phyloP scores from a whole-genome alignment of 2,329 filamentous ascomycete genomes.

The Diaporthe capsici region DNA sequence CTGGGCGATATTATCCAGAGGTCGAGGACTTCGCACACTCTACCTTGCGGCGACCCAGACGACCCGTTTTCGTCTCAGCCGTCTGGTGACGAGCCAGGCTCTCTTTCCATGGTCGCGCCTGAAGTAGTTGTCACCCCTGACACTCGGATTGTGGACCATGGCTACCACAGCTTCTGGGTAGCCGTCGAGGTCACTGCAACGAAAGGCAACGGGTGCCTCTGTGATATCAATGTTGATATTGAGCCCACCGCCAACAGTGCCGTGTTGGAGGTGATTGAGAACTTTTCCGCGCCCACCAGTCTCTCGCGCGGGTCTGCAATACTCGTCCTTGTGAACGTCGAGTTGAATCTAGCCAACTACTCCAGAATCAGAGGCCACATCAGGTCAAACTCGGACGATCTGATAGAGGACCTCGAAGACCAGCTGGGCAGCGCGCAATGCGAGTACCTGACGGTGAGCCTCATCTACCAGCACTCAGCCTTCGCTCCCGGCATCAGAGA shows the following conservation, averaged over 20 bases:
- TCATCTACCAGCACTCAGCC: conserved; percentile 70
- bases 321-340: conserved; percentile 64
- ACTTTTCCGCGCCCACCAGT: conserved; percentile 59
- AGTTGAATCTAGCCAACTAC: conserved; percentile 48
- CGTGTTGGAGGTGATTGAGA: conserved; percentile 62
- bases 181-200: conserved; percentile 37
- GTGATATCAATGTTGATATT: conserved; percentile 33
- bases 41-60: not conserved
- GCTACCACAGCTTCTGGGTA: conserved; percentile 40
- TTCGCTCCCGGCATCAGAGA: conserved; percentile 55
- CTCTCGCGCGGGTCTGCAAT: conserved; percentile 60
- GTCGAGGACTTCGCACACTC: conserved; percentile 14
- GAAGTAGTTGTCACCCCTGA: conserved; percentile 38
- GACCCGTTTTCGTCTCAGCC: conserved; percentile 22
- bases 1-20: conserved; percentile 36
- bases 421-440: conserved; percentile 65
- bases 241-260: conserved; percentile 42
- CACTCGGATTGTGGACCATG: conserved; percentile 25
- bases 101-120: conserved; percentile 16
- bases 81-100: not conserved
- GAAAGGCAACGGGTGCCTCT: conserved; percentile 37
- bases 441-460: conserved; percentile 65
- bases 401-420: conserved; percentile 71
- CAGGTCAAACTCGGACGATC: conserved; percentile 63
- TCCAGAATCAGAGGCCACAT: conserved; percentile 44